phyloP scores from a whole-genome alignment of 768 basidiomycete species.

The Termitomyces sp. region DNA sequence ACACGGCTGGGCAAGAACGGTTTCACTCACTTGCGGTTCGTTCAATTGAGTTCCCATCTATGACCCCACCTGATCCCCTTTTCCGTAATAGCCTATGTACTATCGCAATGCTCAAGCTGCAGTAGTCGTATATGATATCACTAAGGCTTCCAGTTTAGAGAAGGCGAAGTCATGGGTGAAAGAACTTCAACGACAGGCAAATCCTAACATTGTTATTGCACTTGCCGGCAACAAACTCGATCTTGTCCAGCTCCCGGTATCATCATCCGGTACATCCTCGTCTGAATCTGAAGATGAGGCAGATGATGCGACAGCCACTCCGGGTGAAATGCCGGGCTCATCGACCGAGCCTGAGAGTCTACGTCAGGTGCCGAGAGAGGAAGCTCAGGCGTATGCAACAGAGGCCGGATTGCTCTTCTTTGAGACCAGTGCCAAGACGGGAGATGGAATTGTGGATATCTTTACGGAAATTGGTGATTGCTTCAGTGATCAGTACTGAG shows the following conservation, averaged over 20 bases:
- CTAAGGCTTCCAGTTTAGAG: conserved; percentile 92
- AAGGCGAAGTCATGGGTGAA: conserved; percentile 99
- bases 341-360: conserved; percentile 64
- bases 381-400: conserved; percentile 94
- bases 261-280: conserved; percentile 45
- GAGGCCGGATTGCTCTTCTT: conserved; percentile 96
- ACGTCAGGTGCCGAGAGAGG: conserved; percentile 89
- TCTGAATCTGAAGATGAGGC: conserved; percentile 85
- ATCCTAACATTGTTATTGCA: conserved; percentile 98
- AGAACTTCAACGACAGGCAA: conserved; percentile 97
- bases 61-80: conserved; percentile 13
- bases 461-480: conserved; percentile 95
- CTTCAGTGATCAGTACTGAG: neutral
- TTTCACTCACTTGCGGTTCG: conserved; percentile 95
- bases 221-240: conserved; percentile 98
- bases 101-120: conserved; percentile 98
- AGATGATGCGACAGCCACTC: conserved; percentile 89
- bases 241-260: conserved; percentile 68
- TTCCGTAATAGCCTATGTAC: conserved; percentile 80
- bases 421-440: conserved; percentile 97
- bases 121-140: conserved; percentile 97
- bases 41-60: conserved; percentile 18
- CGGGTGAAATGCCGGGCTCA: conserved; percentile 63
- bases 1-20: conserved; percentile 92
- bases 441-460: conserved; percentile 91